Evolutionary conservation across 1,139 yeast genomes (phyloP).

Genomic region (Hyphopichia burtonii): DNA sequence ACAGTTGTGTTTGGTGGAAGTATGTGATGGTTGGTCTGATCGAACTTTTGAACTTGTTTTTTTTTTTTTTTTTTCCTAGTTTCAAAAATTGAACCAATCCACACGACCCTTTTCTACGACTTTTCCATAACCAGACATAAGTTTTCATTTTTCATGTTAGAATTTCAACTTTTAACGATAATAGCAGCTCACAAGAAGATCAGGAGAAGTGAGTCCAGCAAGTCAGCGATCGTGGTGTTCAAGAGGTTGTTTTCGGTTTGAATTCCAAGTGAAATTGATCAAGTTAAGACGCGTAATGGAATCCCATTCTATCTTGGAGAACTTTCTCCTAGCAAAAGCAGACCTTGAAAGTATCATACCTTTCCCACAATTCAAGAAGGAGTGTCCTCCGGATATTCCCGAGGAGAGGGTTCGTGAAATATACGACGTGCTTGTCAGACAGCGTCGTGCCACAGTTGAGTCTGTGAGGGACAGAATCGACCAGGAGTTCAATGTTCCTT

Average conservation of each 20-base stretch:
- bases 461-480: slow-evolving; percentile 16
- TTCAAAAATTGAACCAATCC: too few relatives aligned
- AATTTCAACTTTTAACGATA: too few relatives aligned
- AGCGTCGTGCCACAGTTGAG: slow-evolving; percentile 14
- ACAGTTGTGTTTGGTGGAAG: not conserved
- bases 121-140: too few relatives aligned
- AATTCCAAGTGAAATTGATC: too few relatives aligned
- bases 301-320: slow-evolving; percentile 8
- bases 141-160: too few relatives aligned
- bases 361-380: slow-evolving; percentile 3
- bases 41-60: not conserved
- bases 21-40: not conserved
- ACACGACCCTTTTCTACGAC: too few relatives aligned
- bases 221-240: too few relatives aligned
- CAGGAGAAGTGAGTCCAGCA: too few relatives aligned
- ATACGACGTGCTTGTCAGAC: slow-evolving; percentile 18
- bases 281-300: slow-evolving; percentile 4
- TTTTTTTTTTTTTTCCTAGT: too few relatives aligned
- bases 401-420: slow-evolving; percentile 12
- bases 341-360: slow-evolving; percentile 2
- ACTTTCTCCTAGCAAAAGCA: slow-evolving; percentile 10
- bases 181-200: too few relatives aligned
- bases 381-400: slow-evolving; percentile 16
- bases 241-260: too few relatives aligned
- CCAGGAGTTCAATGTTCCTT: slow-evolving; percentile 23